Evolutionary conservation across 768 basidiomycete genomes (phyloP).

Genomic region (Boletus tomentosulus): DNA sequence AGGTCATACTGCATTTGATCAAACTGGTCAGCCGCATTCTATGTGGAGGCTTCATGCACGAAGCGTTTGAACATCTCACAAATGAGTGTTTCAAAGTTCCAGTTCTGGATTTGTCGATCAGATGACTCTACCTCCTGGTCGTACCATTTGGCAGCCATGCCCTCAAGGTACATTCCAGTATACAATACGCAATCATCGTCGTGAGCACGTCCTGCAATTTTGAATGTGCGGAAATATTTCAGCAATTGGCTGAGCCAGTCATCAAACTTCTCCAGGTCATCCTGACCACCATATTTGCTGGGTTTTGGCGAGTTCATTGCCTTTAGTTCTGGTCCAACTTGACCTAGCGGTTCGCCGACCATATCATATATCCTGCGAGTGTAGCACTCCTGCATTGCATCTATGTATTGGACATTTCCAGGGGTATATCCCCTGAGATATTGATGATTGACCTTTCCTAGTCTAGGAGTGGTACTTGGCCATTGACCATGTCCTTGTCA

Average conservation of each 20-base stretch:
- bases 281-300: neutral
- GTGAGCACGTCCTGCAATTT: neutral
- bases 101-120: neutral
- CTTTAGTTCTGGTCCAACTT: neutral
- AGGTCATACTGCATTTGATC: conserved; percentile 14
- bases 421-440: neutral
- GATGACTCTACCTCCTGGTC: neutral
- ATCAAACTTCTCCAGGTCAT: neutral
- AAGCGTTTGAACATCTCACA: neutral
- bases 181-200: neutral
- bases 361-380: neutral
- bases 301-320: neutral
- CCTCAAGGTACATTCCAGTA: neutral
- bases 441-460: too few relatives aligned
- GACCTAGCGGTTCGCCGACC: neutral
- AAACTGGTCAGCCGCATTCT: neutral
- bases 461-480: too few relatives aligned
- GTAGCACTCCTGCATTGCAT: neutral
- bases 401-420: neutral
- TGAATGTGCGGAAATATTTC: neutral
- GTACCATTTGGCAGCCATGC: neutral
- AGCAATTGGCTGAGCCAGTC: neutral
- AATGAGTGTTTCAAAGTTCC: neutral
- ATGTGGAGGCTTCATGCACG: neutral
- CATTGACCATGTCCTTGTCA: too few relatives aligned